A percentile compares a stretch with the other conserved stretches of the same genome.
Conservation (phyloP, 164 flowering plant species). For the Piper betle region DNA sequence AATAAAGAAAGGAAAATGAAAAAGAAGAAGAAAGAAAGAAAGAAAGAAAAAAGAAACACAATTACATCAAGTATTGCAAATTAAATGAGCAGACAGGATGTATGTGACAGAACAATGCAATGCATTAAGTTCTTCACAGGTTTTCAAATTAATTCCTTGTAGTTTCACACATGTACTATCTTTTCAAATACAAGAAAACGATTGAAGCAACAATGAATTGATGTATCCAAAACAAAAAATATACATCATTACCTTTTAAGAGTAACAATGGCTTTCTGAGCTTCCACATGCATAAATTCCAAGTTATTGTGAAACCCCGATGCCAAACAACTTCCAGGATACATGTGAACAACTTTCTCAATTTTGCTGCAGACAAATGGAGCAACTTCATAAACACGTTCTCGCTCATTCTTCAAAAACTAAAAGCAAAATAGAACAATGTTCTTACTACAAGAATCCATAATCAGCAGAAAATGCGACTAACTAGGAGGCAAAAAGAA, state of each 20-base stretch:
- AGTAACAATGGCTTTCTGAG: conserved; percentile 22
- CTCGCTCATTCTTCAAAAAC: conserved; percentile 20
- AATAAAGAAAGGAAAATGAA: too few relatives aligned
- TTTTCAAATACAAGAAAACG: neutral
- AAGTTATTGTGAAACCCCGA: conserved; percentile 51
- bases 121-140: too few relatives aligned
- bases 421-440: conserved; percentile 6
- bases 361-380: conserved; percentile 15
- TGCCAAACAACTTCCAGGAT: conserved; percentile 46
- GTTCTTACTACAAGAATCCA: neutral
- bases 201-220: neutral
- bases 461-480: neutral
- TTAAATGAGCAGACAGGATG: too few relatives aligned
- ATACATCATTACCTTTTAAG: conserved; percentile 36
- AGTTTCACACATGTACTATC: neutral
- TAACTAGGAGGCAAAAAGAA: neutral
- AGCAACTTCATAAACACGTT: conserved; percentile 26
- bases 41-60: neutral
- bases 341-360: conserved; percentile 7
- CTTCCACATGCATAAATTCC: conserved; percentile 21
- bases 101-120: too few relatives aligned
- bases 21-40: neutral
- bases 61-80: too few relatives aligned
- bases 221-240: neutral
- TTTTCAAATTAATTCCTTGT: too few relatives aligned